Conservation (phyloP, 495 filamentous ascomycete species). For the Aspergillus leporis region DNA sequence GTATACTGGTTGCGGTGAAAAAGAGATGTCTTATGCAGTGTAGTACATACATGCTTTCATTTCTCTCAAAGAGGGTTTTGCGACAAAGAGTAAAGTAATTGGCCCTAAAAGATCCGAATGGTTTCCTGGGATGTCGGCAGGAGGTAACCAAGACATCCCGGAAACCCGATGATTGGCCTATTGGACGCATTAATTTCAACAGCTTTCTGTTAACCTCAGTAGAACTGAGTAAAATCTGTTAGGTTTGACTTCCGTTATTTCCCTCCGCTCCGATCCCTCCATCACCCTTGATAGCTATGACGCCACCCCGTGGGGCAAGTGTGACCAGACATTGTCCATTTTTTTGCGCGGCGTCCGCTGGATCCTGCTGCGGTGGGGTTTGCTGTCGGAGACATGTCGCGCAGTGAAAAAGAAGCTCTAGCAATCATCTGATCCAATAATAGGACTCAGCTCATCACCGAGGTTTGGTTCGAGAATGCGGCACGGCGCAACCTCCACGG, state of each 20-base stretch:
- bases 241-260: not conserved
- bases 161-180: too few species aligned
- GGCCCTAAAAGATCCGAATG: too few species aligned
- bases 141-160: too few species aligned
- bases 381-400: not conserved
- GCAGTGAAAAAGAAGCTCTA: not conserved
- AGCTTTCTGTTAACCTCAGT: too few species aligned
- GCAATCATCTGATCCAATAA: not conserved
- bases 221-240: not conserved
- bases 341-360: not conserved
- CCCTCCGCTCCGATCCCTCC: not conserved
- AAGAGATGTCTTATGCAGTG: too few species aligned
- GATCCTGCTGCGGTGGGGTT: too few species aligned
- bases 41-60: too few species aligned
- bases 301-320: conserved; percentile 7
- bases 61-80: too few species aligned
- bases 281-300: not conserved
- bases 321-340: not conserved
- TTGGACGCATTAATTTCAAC: too few species aligned
- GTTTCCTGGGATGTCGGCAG: too few species aligned
- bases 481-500: not conserved
- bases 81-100: too few species aligned
- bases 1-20: too few species aligned
- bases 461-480: not conserved
- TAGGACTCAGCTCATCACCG: not conserved